Conservation (phyloP, 495 filamentous ascomycete species). For the Viridothelium virens region DNA sequence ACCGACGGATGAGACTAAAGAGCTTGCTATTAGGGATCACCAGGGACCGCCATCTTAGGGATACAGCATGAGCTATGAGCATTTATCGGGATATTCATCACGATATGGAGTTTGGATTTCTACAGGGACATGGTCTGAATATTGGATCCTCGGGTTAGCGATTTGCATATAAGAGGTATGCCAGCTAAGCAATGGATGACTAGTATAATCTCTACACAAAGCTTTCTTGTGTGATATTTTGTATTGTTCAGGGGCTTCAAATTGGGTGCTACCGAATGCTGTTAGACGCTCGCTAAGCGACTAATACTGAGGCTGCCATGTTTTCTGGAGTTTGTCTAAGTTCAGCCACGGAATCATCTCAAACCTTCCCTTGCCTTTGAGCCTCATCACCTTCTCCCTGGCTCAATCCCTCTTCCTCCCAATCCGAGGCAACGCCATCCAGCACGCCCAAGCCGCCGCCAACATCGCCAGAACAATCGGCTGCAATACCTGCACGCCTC, state of each 20-base stretch:
- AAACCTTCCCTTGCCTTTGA: background rate
- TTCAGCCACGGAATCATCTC: background rate
- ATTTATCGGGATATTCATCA: background rate
- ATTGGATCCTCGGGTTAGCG: background rate
- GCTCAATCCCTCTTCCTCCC: conserved; percentile 31
- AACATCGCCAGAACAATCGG: conserved; percentile 66
- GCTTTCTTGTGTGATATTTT: too few relatives aligned
- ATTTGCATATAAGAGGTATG: background rate
- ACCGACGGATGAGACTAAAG: background rate
- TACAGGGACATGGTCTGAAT: background rate
- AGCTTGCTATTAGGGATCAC: background rate
- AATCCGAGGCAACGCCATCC: conserved; percentile 39
- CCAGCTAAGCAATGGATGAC: background rate
- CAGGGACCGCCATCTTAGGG: background rate
- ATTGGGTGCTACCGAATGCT: background rate
- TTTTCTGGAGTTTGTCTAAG: background rate
- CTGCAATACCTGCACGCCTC: conserved; percentile 70
- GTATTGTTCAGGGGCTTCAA: too few relatives aligned
- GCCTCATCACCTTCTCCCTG: background rate
- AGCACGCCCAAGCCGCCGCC: conserved; percentile 35
- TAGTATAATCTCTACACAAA: too few relatives aligned
- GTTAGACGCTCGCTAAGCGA: background rate
- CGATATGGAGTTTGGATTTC: background rate
- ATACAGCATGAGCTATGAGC: background rate
- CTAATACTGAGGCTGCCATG: too few relatives aligned